phyloP scores from a whole-genome alignment of 2,329 filamentous ascomycete species.

The Neofusicoccum ribis region DNA sequence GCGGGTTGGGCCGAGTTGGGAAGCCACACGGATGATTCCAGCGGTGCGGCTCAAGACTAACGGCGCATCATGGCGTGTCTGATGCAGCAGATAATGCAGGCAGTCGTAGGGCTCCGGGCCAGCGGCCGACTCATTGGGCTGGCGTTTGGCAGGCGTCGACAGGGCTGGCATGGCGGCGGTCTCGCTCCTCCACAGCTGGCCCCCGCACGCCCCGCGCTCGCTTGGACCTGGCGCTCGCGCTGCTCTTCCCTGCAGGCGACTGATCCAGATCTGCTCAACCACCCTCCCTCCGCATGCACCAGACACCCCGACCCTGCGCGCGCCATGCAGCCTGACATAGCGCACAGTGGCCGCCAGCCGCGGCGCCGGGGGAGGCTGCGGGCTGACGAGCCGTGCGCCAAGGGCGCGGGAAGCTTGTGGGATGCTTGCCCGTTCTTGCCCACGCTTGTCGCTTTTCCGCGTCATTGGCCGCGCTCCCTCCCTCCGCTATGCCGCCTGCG shows the following conservation, averaged over 20 bases:
- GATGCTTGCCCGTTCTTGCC: not conserved
- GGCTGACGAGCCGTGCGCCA: not conserved
- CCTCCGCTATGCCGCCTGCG: not conserved
- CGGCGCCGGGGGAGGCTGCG: not conserved
- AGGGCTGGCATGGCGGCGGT: not conserved
- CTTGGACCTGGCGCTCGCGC: not conserved
- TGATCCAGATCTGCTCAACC: constrained; percentile 1
- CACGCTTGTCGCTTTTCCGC: not conserved
- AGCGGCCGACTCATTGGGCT: not conserved
- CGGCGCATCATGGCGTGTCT: not conserved
- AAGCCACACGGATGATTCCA: not conserved
- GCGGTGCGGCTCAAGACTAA: not conserved
- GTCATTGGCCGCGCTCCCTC: not conserved
- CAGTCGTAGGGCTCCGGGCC: not conserved
- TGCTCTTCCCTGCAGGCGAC: not conserved
- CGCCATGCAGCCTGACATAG: not conserved
- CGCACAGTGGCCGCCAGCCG: not conserved
- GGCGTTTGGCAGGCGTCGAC: not conserved
- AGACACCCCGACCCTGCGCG: not conserved
- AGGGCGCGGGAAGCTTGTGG: not conserved
- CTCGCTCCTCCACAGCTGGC: not conserved
- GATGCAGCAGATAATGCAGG: not conserved
- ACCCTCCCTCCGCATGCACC: not conserved
- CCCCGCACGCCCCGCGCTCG: not conserved
- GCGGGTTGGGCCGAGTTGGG: not conserved